Evolutionary conservation across 768 basidiomycete species (phyloP), one percentile per base, ranked within the genome.

Genomic region (Mycena polygramma): DNA sequence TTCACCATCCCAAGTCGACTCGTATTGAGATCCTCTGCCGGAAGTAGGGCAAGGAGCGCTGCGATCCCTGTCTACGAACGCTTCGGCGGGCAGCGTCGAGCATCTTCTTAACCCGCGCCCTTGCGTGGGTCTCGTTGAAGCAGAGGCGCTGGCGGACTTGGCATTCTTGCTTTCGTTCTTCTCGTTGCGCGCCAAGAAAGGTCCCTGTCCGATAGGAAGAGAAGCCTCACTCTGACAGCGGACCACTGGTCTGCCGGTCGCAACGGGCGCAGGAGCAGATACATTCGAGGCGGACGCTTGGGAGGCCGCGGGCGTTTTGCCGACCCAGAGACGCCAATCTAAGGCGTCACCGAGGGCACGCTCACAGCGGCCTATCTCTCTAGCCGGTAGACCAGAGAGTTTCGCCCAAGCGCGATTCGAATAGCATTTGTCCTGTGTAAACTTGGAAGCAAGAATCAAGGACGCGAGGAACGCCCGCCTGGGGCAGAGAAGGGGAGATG

Each of bases 401-500:
- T 96, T 96, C 1, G 94, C 93, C 97, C 97, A 98, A 20, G 96
- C 96, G 35, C 91, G 89, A 78, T 98, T 97, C 17, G 94, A 96
- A 75, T 97, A 98, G 51, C 94, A 95, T 59, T 94, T 91, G 76
- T 98, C 96, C 82, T 97, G 95, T 70, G 93, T 90, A 77, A 97
- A 97, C 75, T 98, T 98, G 19, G 93, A 92, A 0, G 96, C 97
- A 60, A 95, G 85, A 65, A 98, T 95, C 49, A 98, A 83, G 0
- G 94, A 90, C 0, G 95, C 95, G 11, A 98, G 85, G 80, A 98
- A 98, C 0, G 95, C 89, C 30, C 96, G 88, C 35, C 96, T 89
- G 2, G 96, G 95, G 76, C 96, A 97, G 49, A 95, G 86, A 35
- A 98, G 87, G 0, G 94, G 93, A 0, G 92, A 94, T 0, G 92